Evolutionary conservation across 2,329 filamentous ascomycete genomes (phyloP).

Genomic region (Trichoderma simmonsii): DNA sequence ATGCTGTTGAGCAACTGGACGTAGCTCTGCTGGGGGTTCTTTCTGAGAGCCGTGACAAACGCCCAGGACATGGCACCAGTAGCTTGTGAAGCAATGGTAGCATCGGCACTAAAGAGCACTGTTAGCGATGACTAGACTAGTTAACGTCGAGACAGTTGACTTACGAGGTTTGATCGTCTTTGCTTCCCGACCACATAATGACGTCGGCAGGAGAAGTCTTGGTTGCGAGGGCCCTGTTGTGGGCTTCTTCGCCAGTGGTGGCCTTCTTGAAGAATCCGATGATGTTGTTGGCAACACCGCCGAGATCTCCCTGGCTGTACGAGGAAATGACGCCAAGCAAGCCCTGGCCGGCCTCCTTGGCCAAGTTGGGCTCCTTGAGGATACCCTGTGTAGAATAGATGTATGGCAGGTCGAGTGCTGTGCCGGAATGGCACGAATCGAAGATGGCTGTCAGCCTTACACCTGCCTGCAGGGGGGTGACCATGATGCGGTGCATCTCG

Average conservation of each 20-base stretch:
- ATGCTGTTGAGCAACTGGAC: conserved; percentile 96
- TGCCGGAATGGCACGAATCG: conserved; percentile 65
- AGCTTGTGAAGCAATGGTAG: conserved; percentile 83
- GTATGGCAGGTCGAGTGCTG: conserved; percentile 64
- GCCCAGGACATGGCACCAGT: conserved; percentile 99
- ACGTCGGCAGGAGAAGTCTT: conserved; percentile 96
- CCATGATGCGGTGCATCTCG: conserved; percentile 75
- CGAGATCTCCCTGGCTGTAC: conserved; percentile 69
- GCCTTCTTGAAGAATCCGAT: conserved; percentile 88
- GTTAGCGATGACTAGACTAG: not conserved
- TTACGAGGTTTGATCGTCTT: conserved; percentile 91
- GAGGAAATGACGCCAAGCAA: conserved; percentile 58
- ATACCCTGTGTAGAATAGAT: conserved; percentile 68
- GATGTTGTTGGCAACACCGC: conserved; percentile 75
- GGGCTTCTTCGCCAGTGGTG: conserved; percentile 73
- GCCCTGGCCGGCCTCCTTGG: conserved; percentile 65
- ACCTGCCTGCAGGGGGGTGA: conserved; percentile 52
- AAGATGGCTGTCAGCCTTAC: conserved; percentile 62
- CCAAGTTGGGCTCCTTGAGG: conserved; percentile 65
- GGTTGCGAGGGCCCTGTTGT: conserved; percentile 75
- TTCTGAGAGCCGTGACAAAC: conserved; percentile 88
- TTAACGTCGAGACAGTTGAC: conserved; percentile 36
- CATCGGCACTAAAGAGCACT: conserved; percentile 66
- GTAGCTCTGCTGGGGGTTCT: conserved; percentile 97
- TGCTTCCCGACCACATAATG: conserved; percentile 96